Base-by-base conservation (phyloP, 169 alveolate genomes). In the Plasmodium falciparum region DNA sequence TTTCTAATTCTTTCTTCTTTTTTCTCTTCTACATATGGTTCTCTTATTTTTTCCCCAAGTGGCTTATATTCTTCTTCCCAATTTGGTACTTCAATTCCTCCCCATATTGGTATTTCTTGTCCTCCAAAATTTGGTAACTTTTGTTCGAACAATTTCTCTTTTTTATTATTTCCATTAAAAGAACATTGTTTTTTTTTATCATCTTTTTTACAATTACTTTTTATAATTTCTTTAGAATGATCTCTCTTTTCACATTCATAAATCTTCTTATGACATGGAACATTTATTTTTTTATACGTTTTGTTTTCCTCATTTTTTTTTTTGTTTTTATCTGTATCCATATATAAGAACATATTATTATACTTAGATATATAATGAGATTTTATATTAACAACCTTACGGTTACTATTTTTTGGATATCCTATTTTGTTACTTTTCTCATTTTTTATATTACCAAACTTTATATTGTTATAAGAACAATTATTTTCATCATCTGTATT, bases 321-420 rank as follows among this genome's bases (percentile, higher is more conserved):
- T 54, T 9, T 12, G 33, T n/a, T 56, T 5, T 43, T 71, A 29
- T 43, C 5, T 24, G 29, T 49, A 50, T 66, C 72, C 15, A 24
- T 52, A 39, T 39, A 39, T 39, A 39, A 39, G 47, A 5, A 39
- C 47, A 39, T 39, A 78, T 63, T 78, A 78, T 49, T 78, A 3
- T 78, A 76, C 47, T 67, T 78, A 17, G 75, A 65, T 66, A 78
- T 78, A 58, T 52, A 78, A 22, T 47, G 89, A 13, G 66, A 63
- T 47, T 78, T 78, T 0, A 78, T 78, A 15, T 78, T 78, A 66
- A 66, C 43, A 29, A 15, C 49, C 43, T 66, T 78, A 20, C 39
- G 61, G 22, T 58, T 78, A 26, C 54, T 63, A 50, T 8, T 66
- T 11, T 78, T 78, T 29, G 24, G 66, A 71, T 33, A 43, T 3